Percentiles rank a stretch among this genome's conserved stretches.
Conservation (phyloP, 495 filamentous ascomycete species). For the Penicillium waksmanii region DNA sequence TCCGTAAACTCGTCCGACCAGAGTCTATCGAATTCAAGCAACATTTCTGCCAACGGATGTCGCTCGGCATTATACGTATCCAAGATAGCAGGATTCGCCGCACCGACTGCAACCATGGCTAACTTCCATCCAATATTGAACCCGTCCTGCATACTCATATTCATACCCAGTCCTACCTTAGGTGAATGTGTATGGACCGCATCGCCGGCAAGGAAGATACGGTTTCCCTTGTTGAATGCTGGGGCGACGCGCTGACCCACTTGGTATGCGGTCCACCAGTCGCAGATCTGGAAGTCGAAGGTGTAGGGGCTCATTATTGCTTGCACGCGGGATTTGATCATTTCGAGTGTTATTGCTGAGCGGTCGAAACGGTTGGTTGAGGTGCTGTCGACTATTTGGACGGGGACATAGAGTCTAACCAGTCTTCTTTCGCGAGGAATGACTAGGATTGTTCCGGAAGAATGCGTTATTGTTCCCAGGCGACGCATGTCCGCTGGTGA, state of each 20-base stretch:
- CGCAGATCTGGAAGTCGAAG: constrained; percentile 61
- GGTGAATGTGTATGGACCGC: constrained; percentile 83
- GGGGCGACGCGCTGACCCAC: constrained; percentile 75
- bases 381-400: constrained; percentile 41
- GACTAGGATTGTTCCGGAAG: constrained; percentile 65
- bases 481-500: constrained; percentile 60
- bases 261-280: constrained; percentile 61
- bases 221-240: constrained; percentile 65
- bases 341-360: constrained; percentile 60
- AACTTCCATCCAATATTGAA: constrained; percentile 85
- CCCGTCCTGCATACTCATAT: constrained; percentile 79
- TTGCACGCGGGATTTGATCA: constrained; percentile 62
- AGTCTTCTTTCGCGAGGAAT: constrained; percentile 70
- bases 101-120: constrained; percentile 64
- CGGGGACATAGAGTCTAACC: constrained; percentile 71
- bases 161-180: constrained; percentile 87
- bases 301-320: constrained; percentile 64
- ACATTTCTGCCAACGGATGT: constrained; percentile 67
- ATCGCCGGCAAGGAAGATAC: constrained; percentile 80
- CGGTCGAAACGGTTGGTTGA: constrained; percentile 40
- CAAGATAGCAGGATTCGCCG: constrained; percentile 59
- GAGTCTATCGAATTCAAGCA: constrained; percentile 68
- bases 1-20: constrained; percentile 31
- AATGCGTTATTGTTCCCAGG: constrained; percentile 61
- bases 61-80: constrained; percentile 74